Evolutionary conservation across 1,139 yeast species (phyloP).

Genomic region (Geotrichum histeridarum): DNA sequence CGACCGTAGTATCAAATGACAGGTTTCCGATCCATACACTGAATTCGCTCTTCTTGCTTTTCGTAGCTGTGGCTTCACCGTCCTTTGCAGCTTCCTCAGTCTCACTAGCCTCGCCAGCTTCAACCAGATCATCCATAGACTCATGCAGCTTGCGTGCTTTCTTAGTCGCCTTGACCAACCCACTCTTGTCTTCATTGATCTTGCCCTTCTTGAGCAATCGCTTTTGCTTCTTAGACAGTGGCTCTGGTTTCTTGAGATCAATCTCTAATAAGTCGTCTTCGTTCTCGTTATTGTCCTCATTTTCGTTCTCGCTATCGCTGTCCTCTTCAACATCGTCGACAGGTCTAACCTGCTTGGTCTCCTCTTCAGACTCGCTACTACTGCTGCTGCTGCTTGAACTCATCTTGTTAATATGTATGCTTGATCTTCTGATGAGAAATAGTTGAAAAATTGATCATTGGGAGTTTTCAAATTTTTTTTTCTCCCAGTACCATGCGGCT

Average conservation of each 20-base stretch:
- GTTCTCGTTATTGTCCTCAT: constrained; percentile 4
- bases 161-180: constrained; percentile 23
- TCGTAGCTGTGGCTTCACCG: constrained; percentile 30
- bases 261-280: constrained; percentile 60
- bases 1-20: constrained; percentile 76
- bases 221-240: constrained; percentile 86
- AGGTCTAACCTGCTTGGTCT: constrained; percentile 4
- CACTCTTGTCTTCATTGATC: constrained; percentile 35
- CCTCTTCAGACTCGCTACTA: constrained; percentile 11
- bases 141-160: constrained; percentile 19
- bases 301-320: constrained; percentile 7
- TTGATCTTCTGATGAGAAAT: background rate
- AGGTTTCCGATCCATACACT: constrained; percentile 96
- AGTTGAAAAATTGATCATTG: background rate
- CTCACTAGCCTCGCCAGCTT: constrained; percentile 8
- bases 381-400: constrained; percentile 10
- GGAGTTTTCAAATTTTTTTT: background rate
- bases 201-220: constrained; percentile 68
- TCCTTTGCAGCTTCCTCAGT: constrained; percentile 24
- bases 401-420: background rate
- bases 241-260: constrained; percentile 69
- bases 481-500: background rate
- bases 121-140: constrained; percentile 21
- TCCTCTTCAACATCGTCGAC: background rate
- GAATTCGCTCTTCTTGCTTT: constrained; percentile 50